Conservation (phyloP, 2,329 filamentous ascomycete species). For the Lachnellula subtilissima region DNA sequence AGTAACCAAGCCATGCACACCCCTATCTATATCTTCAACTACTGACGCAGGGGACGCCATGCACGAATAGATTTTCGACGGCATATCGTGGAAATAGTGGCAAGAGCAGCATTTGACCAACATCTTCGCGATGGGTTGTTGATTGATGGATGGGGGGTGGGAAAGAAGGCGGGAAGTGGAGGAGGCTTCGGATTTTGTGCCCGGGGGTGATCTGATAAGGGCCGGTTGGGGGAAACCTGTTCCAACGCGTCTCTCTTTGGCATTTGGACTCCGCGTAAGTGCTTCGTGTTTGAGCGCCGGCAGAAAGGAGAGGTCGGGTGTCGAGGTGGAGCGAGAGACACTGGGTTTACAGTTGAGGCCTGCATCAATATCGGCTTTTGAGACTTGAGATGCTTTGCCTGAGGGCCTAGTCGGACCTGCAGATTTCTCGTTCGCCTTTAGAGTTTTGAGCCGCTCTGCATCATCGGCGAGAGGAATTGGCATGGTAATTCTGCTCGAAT, state of each 20-base stretch:
- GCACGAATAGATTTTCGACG: slow-evolving; percentile 57
- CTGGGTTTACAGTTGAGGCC: slow-evolving; percentile 9
- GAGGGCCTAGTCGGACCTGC: background rate
- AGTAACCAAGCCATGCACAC: slow-evolving; percentile 52
- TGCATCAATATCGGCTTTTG: slow-evolving; percentile 1
- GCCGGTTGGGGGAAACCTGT: background rate
- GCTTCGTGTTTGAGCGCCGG: slow-evolving; percentile 38
- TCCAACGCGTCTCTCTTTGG: background rate
- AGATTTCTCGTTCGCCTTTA: background rate
- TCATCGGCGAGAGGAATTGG: slow-evolving; percentile 11
- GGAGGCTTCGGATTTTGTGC: slow-evolving; percentile 15
- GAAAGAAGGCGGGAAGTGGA: background rate
- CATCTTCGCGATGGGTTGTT: slow-evolving; percentile 49
- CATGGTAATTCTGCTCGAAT: slow-evolving; percentile 15
- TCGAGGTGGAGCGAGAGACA: slow-evolving; percentile 19
- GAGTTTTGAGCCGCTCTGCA: slow-evolving; percentile 4
- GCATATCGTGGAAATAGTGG: slow-evolving; percentile 62
- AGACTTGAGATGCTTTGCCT: background rate
- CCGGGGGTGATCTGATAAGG: slow-evolving; percentile 10
- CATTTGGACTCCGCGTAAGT: slow-evolving; percentile 28
- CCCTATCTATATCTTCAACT: slow-evolving; percentile 46
- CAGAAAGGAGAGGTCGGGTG: slow-evolving; percentile 31
- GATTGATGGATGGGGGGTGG: background rate
- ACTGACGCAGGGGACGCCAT: slow-evolving; percentile 56
- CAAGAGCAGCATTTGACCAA: slow-evolving; percentile 62